Evolutionary conservation across 345 rosid genomes (phyloP), one percentile per base, ranked within the genome.

Genomic region (Syzygium grande): DNA sequence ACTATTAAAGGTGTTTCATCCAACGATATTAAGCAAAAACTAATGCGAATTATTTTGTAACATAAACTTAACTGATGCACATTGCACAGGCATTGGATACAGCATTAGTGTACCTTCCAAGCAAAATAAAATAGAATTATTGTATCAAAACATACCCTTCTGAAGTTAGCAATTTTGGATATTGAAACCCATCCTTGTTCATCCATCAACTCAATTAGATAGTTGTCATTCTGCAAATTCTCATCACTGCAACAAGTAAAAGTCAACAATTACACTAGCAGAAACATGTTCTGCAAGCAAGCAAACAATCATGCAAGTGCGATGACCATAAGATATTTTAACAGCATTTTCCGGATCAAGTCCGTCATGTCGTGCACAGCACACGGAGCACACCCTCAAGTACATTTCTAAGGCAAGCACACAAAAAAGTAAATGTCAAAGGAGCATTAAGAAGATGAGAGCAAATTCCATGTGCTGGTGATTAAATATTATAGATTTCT

Each of bases 141-240:
- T 46, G 56, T 3, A 46, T 38, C 73, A 54, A 53, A 59, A 68
- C 89, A 85, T 93, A 98, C 99, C 97, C 99, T 94, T 88, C 96
- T 96, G 87, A 98, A 98, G 89, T 93, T 95, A 0, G 99, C 98
- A 90, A 98, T 91, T n/a, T 58, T 87, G 53, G 94, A 89, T 41
- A 93, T 90, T 30, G 96, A 93, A 92, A 95, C 99, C 98, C 98
- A 95, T 87, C 99, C 99, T 88, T 95, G 93, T 87, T 93, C 92
- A 91, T 98, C 99, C 99, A 98, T 96, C 93, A 94, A 91, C 88
- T 97, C 92, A 63, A 92, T 93, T 85, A 98, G 91, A 88, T 92
- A 97, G 86, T 87, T 90, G 78, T 98, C 99, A 49, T 86, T 90
- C 91, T 89, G 91, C 92, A 97, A 94, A 94, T 98, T 98, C 88